Percentiles rank a stretch among this genome's conserved stretches.
Evolutionary conservation across 176 grass and related monocot genomes (phyloP).

Genomic region (Areca catechu): DNA sequence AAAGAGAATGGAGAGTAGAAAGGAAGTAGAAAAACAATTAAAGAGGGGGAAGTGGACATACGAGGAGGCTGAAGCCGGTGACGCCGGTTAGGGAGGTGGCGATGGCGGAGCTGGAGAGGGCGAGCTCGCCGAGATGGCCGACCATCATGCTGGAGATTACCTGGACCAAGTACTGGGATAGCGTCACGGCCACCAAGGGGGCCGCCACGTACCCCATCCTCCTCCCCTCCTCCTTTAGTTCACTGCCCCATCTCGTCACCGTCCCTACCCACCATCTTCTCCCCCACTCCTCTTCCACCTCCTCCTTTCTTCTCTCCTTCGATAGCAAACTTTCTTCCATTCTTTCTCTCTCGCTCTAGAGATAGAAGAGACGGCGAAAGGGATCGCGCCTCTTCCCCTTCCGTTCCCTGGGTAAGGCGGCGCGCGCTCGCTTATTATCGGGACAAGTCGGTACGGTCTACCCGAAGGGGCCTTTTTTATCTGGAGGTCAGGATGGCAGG

Average conservation of each 20-base stretch:
- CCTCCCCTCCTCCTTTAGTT: conserved; percentile 17
- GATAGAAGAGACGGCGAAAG: too few species aligned
- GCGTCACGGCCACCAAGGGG: conserved; percentile 47
- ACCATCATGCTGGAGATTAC: conserved; percentile 91
- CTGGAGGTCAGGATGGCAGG: too few species aligned
- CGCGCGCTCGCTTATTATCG: too few species aligned
- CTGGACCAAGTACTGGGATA: conserved; percentile 60
- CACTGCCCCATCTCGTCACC: not conserved
- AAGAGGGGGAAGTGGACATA: conserved; percentile 14
- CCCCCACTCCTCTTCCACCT: not conserved
- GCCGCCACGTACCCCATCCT: conserved; percentile 35
- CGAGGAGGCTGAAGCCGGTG: conserved; percentile 93
- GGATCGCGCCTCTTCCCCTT: too few species aligned
- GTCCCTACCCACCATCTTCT: conserved; percentile 20
- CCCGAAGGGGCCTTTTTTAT: too few species aligned
- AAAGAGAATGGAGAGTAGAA: not conserved
- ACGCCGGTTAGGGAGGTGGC: conserved; percentile 72
- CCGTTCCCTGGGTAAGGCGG: too few species aligned
- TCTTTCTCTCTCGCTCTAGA: not conserved
- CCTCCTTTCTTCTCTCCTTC: not conserved
- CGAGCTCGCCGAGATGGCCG: conserved; percentile 71
- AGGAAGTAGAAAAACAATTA: not conserved
- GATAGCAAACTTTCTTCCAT: too few species aligned
- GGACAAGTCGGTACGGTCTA: too few species aligned
- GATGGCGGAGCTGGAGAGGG: conserved; percentile 67